Base-by-base conservation (phyloP, 2,329 filamentous ascomycete species). In the Colletotrichum navitas region DNA sequence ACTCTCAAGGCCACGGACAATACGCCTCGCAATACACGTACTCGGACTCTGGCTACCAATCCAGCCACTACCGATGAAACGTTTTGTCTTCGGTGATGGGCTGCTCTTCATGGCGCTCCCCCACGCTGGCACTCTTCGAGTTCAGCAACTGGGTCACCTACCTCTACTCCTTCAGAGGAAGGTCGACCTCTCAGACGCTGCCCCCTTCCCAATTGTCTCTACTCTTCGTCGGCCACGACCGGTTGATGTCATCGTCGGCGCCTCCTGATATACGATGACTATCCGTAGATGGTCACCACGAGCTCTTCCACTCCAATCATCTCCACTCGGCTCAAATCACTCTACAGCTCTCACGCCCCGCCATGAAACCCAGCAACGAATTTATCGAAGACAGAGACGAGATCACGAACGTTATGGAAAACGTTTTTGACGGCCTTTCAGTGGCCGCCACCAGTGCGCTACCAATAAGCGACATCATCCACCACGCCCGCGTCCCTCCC, bases 11-110 rank as follows among this genome's bases (percentile, higher is more conserved):
- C 24, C 21, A 36, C 54, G 54, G 82, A 39, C 80, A 85, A 65
- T 79, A 83, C 71, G 78, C 83, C 39, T 79, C 81, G 64, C 77
- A 76, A 39, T 82, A 82, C 73, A 39, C 54, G 8, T 56, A 56
- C 36, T 56, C 54, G 5, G 54, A 56, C 54, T 56, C 54, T 16
- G 54, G 54, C 32, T 56, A 56, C 54, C 54, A 56, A 5, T 56
- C 54, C 6, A 56, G 82, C 74, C 82, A 80, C 62, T 83, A 84
- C 75, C 82, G 85, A 77, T 89, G 86, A 89, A 88, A 75, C 47
- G 81, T 87, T 24, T 72, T 84, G 84, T 88, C 86, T 87, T 86
- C 82, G 83, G 80, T 81, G 79, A 81, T 81, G 78, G 84, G 83
- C 75, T 84, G 80, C 78, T 81, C 78, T 75, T 78, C 80, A 72